Conservation (phyloP, 2,329 filamentous ascomycete species). For the Karstenula rhodostoma region DNA sequence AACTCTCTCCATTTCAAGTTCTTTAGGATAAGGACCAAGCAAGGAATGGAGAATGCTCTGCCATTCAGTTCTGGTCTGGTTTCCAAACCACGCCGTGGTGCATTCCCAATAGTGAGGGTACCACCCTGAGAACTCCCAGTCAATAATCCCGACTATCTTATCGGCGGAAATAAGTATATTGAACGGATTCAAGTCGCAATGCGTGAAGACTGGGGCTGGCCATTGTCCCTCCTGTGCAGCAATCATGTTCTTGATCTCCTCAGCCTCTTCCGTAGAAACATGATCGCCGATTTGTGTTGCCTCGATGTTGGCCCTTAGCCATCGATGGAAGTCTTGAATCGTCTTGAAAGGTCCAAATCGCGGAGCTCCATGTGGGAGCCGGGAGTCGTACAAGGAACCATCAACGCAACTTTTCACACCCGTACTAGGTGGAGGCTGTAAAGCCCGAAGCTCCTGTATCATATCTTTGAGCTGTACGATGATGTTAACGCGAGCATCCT, state of each 20-base stretch:
- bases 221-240: constrained; percentile 48
- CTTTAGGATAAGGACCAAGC: constrained; percentile 40
- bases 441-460: too few relatives aligned
- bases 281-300: constrained; percentile 18
- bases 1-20: constrained; percentile 51
- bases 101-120: constrained; percentile 60
- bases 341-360: constrained; percentile 46
- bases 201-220: constrained; percentile 56
- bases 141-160: constrained; percentile 56
- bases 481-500: too few relatives aligned
- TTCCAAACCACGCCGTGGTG: constrained; percentile 52
- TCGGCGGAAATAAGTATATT: constrained; percentile 56
- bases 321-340: constrained; percentile 51
- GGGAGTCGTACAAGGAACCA: constrained; percentile 39
- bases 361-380: constrained; percentile 26
- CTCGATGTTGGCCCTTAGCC: constrained; percentile 25
- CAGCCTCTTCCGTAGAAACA: too few relatives aligned
- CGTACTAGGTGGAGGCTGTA: too few relatives aligned
- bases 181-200: constrained; percentile 58
- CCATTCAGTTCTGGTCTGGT: constrained; percentile 46
- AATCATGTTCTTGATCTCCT: too few relatives aligned
- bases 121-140: constrained; percentile 54
- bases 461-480: too few relatives aligned
- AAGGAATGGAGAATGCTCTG: constrained; percentile 22
- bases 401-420: too few relatives aligned